These are phyloP conservation scores for Carpinus fangiana DNA, from an alignment of 306 rosid genomes.

Conservation along the genomic window DNA sequence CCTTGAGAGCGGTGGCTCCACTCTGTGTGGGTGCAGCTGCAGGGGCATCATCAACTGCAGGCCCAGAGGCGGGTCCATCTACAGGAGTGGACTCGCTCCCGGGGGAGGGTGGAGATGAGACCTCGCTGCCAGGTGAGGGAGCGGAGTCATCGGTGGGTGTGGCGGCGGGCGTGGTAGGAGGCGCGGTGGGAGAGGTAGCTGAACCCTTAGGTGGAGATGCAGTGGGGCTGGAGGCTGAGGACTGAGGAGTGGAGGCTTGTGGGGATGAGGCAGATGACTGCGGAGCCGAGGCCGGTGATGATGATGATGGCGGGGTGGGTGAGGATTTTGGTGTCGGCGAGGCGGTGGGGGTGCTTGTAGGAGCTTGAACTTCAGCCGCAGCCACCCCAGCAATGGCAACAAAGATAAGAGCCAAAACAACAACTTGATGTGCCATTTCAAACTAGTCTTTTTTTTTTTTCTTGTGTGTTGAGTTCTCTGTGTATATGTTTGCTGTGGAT, in stretches of 20 bases:
- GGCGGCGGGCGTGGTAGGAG: not conserved
- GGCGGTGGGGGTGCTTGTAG: slow-evolving; percentile 38
- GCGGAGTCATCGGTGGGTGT: slow-evolving; percentile 17
- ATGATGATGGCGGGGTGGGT: slow-evolving; percentile 16
- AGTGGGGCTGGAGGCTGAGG: slow-evolving; percentile 4
- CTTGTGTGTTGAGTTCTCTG: not conserved
- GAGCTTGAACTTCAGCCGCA: slow-evolving; percentile 29
- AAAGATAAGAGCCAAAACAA: slow-evolving; percentile 47
- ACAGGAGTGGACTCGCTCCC: slow-evolving; percentile 27
- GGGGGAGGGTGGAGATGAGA: slow-evolving; percentile 63
- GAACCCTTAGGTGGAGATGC: not conserved
- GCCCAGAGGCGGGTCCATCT: slow-evolving; percentile 13
- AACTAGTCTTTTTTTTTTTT: too few species aligned
- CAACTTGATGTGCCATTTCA: slow-evolving; percentile 31
- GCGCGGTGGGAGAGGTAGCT: slow-evolving; percentile 12
- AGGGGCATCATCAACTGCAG: too few species aligned
- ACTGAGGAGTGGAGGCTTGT: not conserved
- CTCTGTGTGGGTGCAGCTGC: slow-evolving; percentile 2
- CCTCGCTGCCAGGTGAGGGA: slow-evolving; percentile 30
- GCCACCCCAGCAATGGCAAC: slow-evolving; percentile 34
- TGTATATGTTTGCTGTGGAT: slow-evolving; percentile 2
- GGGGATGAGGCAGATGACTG: not conserved
- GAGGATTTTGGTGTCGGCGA: slow-evolving; percentile 31
- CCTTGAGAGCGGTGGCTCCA: slow-evolving; percentile 13
- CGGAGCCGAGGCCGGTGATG: slow-evolving; percentile 10